Base-by-base conservation (phyloP, 495 filamentous ascomycete species). In the Xylaria bambusicola region DNA sequence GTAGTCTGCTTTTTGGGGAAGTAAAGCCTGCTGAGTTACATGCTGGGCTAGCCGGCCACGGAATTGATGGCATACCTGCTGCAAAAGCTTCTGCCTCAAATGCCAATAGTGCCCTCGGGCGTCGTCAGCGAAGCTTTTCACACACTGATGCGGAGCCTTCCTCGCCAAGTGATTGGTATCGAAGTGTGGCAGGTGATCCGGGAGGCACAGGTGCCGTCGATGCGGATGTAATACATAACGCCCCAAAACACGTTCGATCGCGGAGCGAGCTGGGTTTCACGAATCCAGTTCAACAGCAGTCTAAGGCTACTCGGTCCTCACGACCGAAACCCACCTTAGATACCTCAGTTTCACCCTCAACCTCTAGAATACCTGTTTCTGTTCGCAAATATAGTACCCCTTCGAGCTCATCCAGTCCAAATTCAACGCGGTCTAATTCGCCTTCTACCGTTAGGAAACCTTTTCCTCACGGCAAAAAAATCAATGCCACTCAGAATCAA, bases 91-190 rank as follows among this genome's bases (percentile, higher is more conserved):
- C 79, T n/a, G 81, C 82, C 12, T 76, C 80, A 4, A 77, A 68
- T 61, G 41, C 77, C 31, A 66, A 72, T 17, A 69, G 70, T 41
- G 52, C 64, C 18, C 61, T 59, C 12, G 67, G 66, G 35, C 48
- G 64, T 38, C 78, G 76, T 44, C 73, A 73, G 41, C 67, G 78
- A 45, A 76, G 73, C 55, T 66, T 73, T 38, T 80, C 78, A 12
- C 71, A 79, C 58, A 68, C 74, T n/a, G 74, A 78, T 50, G 63
- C 69, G 36, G 77, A 81, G 56, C 79, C 80, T 6, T 67, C 77
- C 38, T 82, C 80, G 10, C 78, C 81, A 26, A 81, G 75, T 7
- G 79, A 80, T 48, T 82, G 81, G 81, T 82, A 83, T 57, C 80
- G 77, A 35, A 71, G 63, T 6, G 67, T 64, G 27, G 62, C 60